Base-by-base conservation (phyloP, 208 protist species). In the Leishmania braziliensis region DNA sequence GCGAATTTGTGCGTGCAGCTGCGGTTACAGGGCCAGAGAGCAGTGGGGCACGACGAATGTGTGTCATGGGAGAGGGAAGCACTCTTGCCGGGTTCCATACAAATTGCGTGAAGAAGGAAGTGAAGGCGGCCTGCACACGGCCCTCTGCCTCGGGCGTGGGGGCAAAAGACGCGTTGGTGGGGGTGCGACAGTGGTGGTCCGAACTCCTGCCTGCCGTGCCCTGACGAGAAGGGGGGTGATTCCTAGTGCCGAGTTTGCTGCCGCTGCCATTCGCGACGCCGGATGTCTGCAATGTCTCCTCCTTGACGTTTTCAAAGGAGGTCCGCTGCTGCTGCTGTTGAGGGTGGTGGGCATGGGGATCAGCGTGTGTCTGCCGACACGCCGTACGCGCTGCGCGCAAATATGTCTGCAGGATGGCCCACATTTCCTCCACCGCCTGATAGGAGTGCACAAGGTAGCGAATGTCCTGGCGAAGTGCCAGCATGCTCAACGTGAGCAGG, bases 371-470 rank as follows among this genome's bases (percentile, higher is more conserved):
- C 60, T 26, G 14, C 63, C 36, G 76, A 79, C 76, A 79, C 33
- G 63, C 65, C 43, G 79, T 71, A 10, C 43, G 56, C 8, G 68
- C 75, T 3, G 36, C 1, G 16, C 48, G 43, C 74, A 86, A 65
- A n/a, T 77, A 60, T 6, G 20, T 16, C 29, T 68, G 72, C 66
- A 86, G 65, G 53, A 58, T 70, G n/a, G 58, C 58, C 78, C 78
- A 80, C 73, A 82, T 58, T 51, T 81, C 79, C 79, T 83, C 78
- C 54, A 87, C 72, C 18, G 75, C 75, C 43, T 87, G 77, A 69
- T 84, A 73, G 9, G 81, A 66, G 36, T 77, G 77, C 48, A 85
- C 69, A 2, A 85, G 71, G 72, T 85, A 85, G 51, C 77, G 77
- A 18, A 60, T 58, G 29, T 85, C 81, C 36, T 81, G 81, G 5